Evolutionary conservation across 768 basidiomycete genomes (phyloP), one percentile per base, ranked within the genome.

Genomic region (Kwoniella bestiolae): DNA sequence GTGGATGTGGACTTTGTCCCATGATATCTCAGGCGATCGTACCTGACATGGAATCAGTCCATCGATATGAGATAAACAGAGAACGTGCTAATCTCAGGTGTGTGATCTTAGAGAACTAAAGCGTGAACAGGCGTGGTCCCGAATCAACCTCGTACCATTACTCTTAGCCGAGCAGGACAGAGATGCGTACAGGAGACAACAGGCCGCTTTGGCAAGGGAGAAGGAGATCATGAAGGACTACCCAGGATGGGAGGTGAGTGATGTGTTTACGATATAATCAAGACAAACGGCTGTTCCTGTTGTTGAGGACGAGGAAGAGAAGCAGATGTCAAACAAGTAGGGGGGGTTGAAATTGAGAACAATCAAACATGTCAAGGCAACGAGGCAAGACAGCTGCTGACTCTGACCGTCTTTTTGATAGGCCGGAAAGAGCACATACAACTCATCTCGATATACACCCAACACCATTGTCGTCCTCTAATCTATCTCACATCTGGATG

Each of bases 151-250:
- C 34, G 89, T 94, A 32, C 96, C 95, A 9, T 80, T 97, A 63
- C 85, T 99, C 50, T 85, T 94, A 72, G 95, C 95, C 41, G 95
- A 99, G 80, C 89, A 89, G 3, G 95, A 99, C 83, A 89, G 96
- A 60, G 92, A 94, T 80, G 84, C 86, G 61, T 93, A 91, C 84
- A 86, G 92, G 66, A 87, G 91, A 41, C 83, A 88, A 75, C 86
- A 88, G 76, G 92, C 91, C n/a, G 88, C 87, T 53, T 56, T 89
- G 59, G 89, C 83, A 28, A 83, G 92, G 50, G 96, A 98, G 82
- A 85, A 84, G 82, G 90, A 88, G 82, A 92, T 97, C 76, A 97
- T 97, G 95, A 91, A 90, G 82, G 90, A 92, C 73, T 93, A 97
- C 56, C 85, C 86, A 62, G 91, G 87, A 41, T 97, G 94, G 94